Base-by-base conservation (phyloP, 345 rosid genomes). In the Euphorbia peplus region DNA sequence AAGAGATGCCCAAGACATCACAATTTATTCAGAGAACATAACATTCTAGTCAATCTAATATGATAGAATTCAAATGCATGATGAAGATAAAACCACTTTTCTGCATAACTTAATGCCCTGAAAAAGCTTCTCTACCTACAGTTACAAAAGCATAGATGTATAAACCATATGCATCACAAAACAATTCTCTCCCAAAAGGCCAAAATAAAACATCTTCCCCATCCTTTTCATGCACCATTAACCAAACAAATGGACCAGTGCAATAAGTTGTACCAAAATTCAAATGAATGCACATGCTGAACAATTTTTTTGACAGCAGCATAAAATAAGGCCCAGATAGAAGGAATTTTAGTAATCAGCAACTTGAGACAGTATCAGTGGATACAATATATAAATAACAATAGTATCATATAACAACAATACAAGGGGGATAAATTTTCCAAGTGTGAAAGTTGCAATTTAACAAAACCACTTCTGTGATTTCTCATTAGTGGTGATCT, bases 191-290 rank as follows among this genome's bases (percentile, higher is more conserved):
- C n/a, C n/a, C n/a, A 64, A 46, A 26, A 46, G 35, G 11, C 21
- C 68, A 64, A n/a, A 47, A 47, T 7, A 12, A 19, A n/a, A 59
- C 18, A 59, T 59, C 25, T 9, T 59, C 13, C 70, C 35, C 14
- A 13, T 2, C 44, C 29, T 35, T 60, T 51, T 21, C 46, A 66
- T 14, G 47, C 30, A 30, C 52, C 8, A 42, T 44, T 68, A n/a
- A 46, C 19, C 16, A 22, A 67, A 44, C 47, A 68, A 29, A 16
- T 26, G 7, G 58, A 68, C 35, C 25, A 39, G 18, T 11, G 22
- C 1, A 25, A 13, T 15, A 41, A 6, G 3, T 32, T 32, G 37
- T 2, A 32, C 37, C 37, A 6, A 6, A 32, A 32, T 32, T 32
- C 6, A 61, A 12, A 0, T 4, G 14, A 9, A 41, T 4, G 42